Evolutionary conservation across 352 stramenopile species (phyloP), one percentile per base, ranked within the genome.

Genomic region (Thraustochytrium sp.): DNA sequence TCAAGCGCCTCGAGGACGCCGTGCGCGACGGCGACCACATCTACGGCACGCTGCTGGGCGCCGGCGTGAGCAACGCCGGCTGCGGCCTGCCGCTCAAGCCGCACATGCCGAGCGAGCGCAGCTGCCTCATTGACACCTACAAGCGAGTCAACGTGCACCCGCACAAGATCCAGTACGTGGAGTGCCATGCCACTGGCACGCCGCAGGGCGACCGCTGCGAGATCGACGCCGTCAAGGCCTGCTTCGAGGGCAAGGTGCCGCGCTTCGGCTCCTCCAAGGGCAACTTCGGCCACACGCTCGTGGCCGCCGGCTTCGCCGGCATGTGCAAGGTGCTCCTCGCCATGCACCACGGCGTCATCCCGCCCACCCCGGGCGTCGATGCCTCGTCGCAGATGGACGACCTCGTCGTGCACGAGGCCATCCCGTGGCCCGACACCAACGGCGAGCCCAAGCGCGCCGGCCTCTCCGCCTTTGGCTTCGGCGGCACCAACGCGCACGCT

Each of bases 381-480:
- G 51, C 16, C 34, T 31, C n/a, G 34, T 34, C 44, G 13, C n/a
- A 77, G 46, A 77, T 77, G 44, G 44, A 77, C 65, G n/a, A 21
- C 8, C 44, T 65, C 8, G 65, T 77, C 29, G 65, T 77, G 23
- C 8, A 23, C 37, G 51, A 77, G 18, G 29, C 65, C 51, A 56
- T 65, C 44, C 51, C 65, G n/a, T 77, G 65, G 65, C 65, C 65
- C 23, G 65, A 77, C 13, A 65, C 65, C 34, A 26, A 62, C 59
- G 46, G 44, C 51, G 51, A 77, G 40, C 23, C n/a, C 29, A n/a
- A 63, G 37, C 42, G 87, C 31, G 85, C 72, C 48, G 87, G 76
- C 48, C 78, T 90, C 37, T 88, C 84, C 51, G 89, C 87, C 2
- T 90, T 90, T 64, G 87, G 87, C 21, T 88, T 89, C 65, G 87